Percentiles rank a stretch among this genome's conserved stretches.
Evolutionary conservation across 2,329 filamentous ascomycete genomes (phyloP).

Genomic region (Colletotrichum abscissum): DNA sequence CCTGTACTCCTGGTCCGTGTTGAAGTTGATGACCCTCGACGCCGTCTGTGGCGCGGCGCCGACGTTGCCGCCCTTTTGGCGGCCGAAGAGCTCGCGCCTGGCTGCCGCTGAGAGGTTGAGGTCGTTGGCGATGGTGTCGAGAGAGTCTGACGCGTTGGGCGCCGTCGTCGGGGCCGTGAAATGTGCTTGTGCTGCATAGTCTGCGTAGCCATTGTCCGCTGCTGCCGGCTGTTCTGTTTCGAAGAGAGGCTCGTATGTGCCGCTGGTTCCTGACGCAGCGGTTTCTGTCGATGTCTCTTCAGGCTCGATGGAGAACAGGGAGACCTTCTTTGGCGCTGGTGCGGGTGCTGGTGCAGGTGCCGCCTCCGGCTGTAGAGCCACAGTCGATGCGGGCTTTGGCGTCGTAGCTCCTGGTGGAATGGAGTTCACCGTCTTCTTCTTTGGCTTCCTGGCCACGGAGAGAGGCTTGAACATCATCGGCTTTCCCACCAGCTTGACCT

Average conservation of each 20-base stretch:
- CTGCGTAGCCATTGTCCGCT: conserved; percentile 42
- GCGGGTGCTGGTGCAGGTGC: conserved; percentile 39
- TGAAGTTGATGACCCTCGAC: conserved; percentile 84
- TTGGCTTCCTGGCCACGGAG: conserved; percentile 81
- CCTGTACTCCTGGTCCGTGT: conserved; percentile 87
- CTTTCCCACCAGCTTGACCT: conserved; percentile 79
- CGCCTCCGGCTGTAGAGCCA: not conserved
- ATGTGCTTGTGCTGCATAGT: conserved; percentile 48
- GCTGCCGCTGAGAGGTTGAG: conserved; percentile 83
- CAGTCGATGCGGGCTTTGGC: conserved; percentile 25
- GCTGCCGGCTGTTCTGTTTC: conserved; percentile 43
- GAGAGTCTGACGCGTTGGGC: conserved; percentile 59
- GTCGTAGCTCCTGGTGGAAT: conserved; percentile 33
- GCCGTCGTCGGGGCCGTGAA: conserved; percentile 44
- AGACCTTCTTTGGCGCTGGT: conserved; percentile 63
- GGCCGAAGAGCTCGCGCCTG: conserved; percentile 87
- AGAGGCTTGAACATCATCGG: conserved; percentile 90
- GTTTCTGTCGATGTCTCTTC: conserved; percentile 38
- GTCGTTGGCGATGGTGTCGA: conserved; percentile 78
- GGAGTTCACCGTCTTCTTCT: conserved; percentile 67
- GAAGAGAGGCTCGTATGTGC: conserved; percentile 65
- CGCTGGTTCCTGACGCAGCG: conserved; percentile 35
- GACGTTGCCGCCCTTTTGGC: conserved; percentile 57
- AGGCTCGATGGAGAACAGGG: conserved; percentile 74
- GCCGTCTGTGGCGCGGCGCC: conserved; percentile 59